Conservation (phyloP, 2,329 filamentous ascomycete species). For the Colletotrichum theobromicola region DNA sequence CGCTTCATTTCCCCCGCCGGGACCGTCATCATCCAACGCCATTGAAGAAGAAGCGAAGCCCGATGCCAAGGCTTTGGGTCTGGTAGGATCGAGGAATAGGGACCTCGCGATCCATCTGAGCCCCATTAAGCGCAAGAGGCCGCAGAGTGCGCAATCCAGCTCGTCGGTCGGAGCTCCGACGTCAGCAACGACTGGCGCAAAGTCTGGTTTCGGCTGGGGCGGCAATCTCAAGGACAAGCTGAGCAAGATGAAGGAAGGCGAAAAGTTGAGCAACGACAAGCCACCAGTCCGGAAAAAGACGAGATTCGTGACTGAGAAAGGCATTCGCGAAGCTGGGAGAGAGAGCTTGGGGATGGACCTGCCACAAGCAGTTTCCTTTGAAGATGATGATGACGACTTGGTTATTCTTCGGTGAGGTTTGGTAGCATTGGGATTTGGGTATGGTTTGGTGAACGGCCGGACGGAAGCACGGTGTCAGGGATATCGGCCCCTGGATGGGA, state of each 20-base stretch:
- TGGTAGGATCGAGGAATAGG: constrained; percentile 42
- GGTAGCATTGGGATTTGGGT: neutral
- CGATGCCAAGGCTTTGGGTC: constrained; percentile 51
- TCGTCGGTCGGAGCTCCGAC: constrained; percentile 27
- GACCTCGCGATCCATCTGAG: constrained; percentile 59
- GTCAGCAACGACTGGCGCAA: constrained; percentile 25
- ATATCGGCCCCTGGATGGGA: constrained; percentile 4
- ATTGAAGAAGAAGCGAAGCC: constrained; percentile 35
- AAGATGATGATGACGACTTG: constrained; percentile 55
- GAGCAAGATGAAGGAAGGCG: constrained; percentile 65
- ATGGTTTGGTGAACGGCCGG: neutral
- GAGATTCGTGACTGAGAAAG: constrained; percentile 78
- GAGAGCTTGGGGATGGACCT: constrained; percentile 71
- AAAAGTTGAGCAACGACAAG: constrained; percentile 40
- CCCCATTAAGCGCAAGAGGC: constrained; percentile 66
- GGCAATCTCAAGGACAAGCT: constrained; percentile 60
- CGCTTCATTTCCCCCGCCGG: neutral
- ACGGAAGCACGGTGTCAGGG: neutral
- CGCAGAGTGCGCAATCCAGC: constrained; percentile 50
- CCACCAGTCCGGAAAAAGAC: constrained; percentile 73
- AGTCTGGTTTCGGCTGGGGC: constrained; percentile 61
- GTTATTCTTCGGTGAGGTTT: constrained; percentile 41
- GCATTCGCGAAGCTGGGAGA: constrained; percentile 77
- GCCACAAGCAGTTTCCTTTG: constrained; percentile 20
- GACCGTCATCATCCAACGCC: constrained; percentile 12